phyloP scores from a whole-genome alignment of 108 stramenopile genomes.

The Cyclotella kingstonii region DNA sequence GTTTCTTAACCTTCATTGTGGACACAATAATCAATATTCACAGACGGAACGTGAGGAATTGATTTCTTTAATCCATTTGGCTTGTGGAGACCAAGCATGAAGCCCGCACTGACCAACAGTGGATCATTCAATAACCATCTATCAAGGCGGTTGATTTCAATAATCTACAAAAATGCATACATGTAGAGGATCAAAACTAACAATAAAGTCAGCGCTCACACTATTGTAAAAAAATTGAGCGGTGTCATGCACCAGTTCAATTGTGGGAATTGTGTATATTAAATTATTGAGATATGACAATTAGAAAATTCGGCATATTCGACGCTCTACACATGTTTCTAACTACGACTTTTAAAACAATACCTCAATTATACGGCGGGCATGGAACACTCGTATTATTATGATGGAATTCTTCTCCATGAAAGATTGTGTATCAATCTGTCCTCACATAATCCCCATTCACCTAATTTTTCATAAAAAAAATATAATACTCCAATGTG shows the following conservation, averaged over 20 bases:
- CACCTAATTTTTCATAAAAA: conserved; percentile 10
- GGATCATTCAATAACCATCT: too few relatives aligned
- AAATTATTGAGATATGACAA: too few relatives aligned
- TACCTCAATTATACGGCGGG: too few relatives aligned
- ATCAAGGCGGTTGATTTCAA: background rate
- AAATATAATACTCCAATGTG: background rate
- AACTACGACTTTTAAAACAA: too few relatives aligned
- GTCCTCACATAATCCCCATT: conserved; percentile 33
- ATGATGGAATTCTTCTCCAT: background rate
- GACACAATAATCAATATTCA: conserved; percentile 85
- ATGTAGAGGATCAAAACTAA: too few relatives aligned
- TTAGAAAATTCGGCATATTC: too few relatives aligned
- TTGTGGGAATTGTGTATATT: too few relatives aligned
- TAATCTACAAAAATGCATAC: background rate
- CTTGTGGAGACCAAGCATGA: conserved; percentile 19
- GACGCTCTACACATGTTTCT: too few relatives aligned
- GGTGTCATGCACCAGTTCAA: too few relatives aligned
- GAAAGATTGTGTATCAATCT: conserved; percentile 10
- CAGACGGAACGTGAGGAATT: conserved; percentile 57
- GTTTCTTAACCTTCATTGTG: conserved; percentile 82
- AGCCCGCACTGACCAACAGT: background rate
- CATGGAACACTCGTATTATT: too few relatives aligned
- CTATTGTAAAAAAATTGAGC: too few relatives aligned
- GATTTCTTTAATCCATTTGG: conserved; percentile 31
- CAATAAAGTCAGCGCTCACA: too few relatives aligned